Percentiles rank a stretch among this genome's conserved stretches.
These are phyloP conservation scores for Pinus taeda DNA, from an alignment of 75 land plant species.

Conservation along the genomic window DNA sequence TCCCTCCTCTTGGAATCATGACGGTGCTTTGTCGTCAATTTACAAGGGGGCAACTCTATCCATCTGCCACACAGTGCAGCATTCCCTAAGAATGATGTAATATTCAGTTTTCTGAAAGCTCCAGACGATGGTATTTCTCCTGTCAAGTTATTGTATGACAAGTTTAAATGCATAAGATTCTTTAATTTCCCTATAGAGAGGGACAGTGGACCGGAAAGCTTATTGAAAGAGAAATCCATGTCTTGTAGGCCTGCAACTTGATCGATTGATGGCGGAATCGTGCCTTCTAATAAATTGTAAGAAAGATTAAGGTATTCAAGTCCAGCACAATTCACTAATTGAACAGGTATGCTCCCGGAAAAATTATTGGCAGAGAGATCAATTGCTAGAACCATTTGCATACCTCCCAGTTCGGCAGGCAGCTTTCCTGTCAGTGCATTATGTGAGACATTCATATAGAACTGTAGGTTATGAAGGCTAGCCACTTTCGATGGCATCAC, in stretches of 20 bases:
- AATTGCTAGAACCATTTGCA: slow-evolving; percentile 3
- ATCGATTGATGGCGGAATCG: neutral
- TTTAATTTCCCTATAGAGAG: neutral
- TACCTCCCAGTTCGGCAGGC: neutral
- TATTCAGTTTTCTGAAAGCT: slow-evolving; percentile 11
- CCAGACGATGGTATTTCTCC: slow-evolving; percentile 31
- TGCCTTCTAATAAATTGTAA: neutral
- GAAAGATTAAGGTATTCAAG: slow-evolving; percentile 14
- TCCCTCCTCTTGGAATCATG: neutral
- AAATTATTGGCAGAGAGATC: slow-evolving; percentile 30
- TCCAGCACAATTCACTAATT: slow-evolving; percentile 9
- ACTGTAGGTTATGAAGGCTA: slow-evolving; percentile 42
- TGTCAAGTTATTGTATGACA: slow-evolving; percentile 24
- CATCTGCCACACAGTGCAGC: slow-evolving; percentile 16
- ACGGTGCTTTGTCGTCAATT: too few species aligned
- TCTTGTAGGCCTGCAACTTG: neutral
- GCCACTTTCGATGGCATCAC: neutral
- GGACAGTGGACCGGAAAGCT: slow-evolving; percentile 26
- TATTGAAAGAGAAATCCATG: slow-evolving; percentile 31
- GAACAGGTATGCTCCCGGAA: slow-evolving; percentile 21
- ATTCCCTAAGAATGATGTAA: slow-evolving; percentile 19
- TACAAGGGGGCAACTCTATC: neutral
- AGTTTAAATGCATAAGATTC: slow-evolving; percentile 6
- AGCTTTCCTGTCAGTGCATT: slow-evolving; percentile 1
- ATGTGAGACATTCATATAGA: slow-evolving; percentile 28